Evolutionary conservation across 1,284 basidiomycete species (phyloP), one percentile per base, ranked within the genome.

Genomic region (Cystobasidiaceae sp.): DNA sequence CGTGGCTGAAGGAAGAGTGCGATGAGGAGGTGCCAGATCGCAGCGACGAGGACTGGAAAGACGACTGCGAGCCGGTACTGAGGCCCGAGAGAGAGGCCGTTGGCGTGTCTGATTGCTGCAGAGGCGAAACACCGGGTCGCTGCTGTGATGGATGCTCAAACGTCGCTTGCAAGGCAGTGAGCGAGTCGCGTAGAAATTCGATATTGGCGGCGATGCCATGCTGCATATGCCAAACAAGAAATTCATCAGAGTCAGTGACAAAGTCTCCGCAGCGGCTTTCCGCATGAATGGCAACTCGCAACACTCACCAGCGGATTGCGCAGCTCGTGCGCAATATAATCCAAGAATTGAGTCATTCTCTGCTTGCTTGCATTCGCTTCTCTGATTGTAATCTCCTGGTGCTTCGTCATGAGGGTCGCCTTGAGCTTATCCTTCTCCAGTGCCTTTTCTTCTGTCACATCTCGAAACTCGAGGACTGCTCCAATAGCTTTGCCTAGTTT

Each of bases 231-330:
- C 13, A 28, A 21, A 7, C 25, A 8, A 25, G 17, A 45, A 2
- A 17, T 21, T 21, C 19, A 28, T 6, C 34, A 13, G 25, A 8
- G 5, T 11, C 8, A 45, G 37, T 2, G 1, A 39, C 15, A 15
- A 3, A n/a, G 17, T 28, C 19, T 17, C 13, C 21, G 21, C 25
- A 15, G 21, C 13, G 34, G 15, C 4, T 32, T 51, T 6, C 6
- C 9, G 34, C n/a, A n/a, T n/a, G n/a, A n/a, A n/a, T n/a, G n/a
- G n/a, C n/a, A n/a, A n/a, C n/a, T n/a, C n/a, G n/a, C n/a, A n/a
- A n/a, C n/a, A 52, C 59, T 62, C 60, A 62, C 60, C 60, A 62
- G 44, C 2, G 60, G 60, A 54, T 62, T 62, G 25, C 60, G 33
- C 11, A 62, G 37, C 19, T 62, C 60, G 15, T 62, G 60, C 27